Base-by-base conservation (phyloP, 352 stramenopile species). In the Globisporangium heterothallicum region DNA sequence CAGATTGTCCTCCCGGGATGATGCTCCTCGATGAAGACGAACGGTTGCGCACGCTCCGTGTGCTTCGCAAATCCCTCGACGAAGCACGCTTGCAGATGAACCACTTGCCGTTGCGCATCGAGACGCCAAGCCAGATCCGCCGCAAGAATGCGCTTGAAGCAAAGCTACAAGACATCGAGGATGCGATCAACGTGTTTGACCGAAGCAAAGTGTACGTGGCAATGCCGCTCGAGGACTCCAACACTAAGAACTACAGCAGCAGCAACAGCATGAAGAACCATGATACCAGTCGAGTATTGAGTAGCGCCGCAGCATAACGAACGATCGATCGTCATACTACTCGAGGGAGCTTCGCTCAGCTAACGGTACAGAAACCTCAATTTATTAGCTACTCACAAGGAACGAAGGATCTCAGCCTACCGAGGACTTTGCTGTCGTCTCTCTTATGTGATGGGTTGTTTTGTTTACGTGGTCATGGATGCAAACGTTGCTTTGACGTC, bases 141-240 rank as follows among this genome's bases (percentile, higher is more conserved):
- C 70, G 78, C 38, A 93, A 95, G 58, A 78, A 88, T 30, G 81
- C 82, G 32, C 58, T 96, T 3, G 83, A 96, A 38, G 57, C 64
- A 16, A 90, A 92, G 46, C 59, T 96, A 14, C 78, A 80, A 51
- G 87, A 96, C 54, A 96, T 96, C 41, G 87, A 96, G 27, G 81
- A 92, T 45, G 87, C 88, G 19, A 94, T 96, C 63, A 80, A 78
- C 26, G 83, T 96, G 14, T 97, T 96, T 35, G 78, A 78, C 49
- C 77, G 83, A 10, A 35, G 66, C 0, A 96, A 93, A 67, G 86
- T 97, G 22, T 95, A 88, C 32, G 70, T 95, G n/a, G 61, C 80
- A 18, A 74, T 68, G 4, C 65, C 72, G 49, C 47, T 56, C 9
- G 48, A 69, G 49, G 34, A 41, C 21, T 41, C 16, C 10, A 41